Percentiles rank a stretch among this genome's conserved stretches.
phyloP scores from a whole-genome alignment of 352 stramenopile species.

The Globisporangium heterothallicum region DNA sequence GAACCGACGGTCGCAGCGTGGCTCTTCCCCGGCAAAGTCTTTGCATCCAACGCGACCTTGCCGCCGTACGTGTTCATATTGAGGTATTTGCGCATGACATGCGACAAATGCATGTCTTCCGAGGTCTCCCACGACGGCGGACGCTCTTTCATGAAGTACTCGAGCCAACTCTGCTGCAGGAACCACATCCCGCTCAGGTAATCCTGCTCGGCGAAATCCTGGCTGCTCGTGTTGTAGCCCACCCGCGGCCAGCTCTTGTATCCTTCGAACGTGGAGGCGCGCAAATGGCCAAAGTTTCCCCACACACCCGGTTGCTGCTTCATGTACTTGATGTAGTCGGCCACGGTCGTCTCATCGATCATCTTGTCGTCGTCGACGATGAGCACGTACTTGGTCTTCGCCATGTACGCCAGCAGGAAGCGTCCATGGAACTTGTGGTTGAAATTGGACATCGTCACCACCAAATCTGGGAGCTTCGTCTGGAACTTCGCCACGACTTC shows the following conservation, averaged over 20 bases:
- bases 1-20: slow-evolving; percentile 39
- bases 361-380: slow-evolving; percentile 46
- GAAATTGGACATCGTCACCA: slow-evolving; percentile 42
- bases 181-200: slow-evolving; percentile 70
- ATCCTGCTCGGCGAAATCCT: slow-evolving; percentile 42
- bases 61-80: slow-evolving; percentile 61
- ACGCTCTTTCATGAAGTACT: slow-evolving; percentile 59
- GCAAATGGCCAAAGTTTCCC: slow-evolving; percentile 49
- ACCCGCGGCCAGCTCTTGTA: slow-evolving; percentile 50
- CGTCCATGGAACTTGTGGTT: slow-evolving; percentile 52
- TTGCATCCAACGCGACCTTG: slow-evolving; percentile 25
- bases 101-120: slow-evolving; percentile 59
- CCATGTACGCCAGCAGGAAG: slow-evolving; percentile 51
- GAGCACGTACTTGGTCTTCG: slow-evolving; percentile 44
- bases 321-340: slow-evolving; percentile 40
- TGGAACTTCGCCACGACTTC: slow-evolving; percentile 28
- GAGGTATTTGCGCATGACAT: slow-evolving; percentile 60
- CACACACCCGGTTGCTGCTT: slow-evolving; percentile 31
- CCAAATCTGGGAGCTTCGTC: slow-evolving; percentile 15
- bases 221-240: slow-evolving; percentile 21
- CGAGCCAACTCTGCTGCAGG: slow-evolving; percentile 51
- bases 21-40: slow-evolving; percentile 28
- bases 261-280: slow-evolving; percentile 26
- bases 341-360: slow-evolving; percentile 36
- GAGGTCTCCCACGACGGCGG: slow-evolving; percentile 42